Conservation (phyloP, 345 rosid genomes). For the Camelina sativa region DNA sequence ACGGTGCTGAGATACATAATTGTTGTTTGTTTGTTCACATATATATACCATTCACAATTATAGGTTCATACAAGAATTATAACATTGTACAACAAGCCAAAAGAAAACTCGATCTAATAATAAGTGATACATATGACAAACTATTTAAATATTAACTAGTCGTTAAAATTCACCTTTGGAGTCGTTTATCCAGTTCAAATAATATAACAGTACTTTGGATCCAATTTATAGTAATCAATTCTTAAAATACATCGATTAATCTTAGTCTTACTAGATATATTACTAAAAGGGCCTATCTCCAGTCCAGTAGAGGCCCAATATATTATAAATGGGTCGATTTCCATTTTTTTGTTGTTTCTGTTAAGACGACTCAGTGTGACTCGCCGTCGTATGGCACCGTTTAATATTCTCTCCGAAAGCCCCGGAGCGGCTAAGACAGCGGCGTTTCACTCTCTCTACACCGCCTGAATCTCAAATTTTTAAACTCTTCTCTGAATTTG, state of each 20-base stretch:
- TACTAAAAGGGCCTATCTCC: not conserved
- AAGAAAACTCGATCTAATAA: not conserved
- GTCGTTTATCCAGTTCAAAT: conserved; percentile 6
- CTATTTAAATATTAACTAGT: not conserved
- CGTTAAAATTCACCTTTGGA: not conserved
- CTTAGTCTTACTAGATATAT: not conserved
- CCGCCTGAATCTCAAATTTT: not conserved
- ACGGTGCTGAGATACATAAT: conserved; percentile 37
- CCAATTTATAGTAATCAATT: not conserved
- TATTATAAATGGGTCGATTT: not conserved
- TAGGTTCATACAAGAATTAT: conserved; percentile 3
- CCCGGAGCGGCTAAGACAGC: conserved; percentile 13
- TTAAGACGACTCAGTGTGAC: conserved; percentile 20
- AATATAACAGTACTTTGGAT: not conserved
- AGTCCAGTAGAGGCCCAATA: conserved; percentile 12
- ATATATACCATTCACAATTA: conserved; percentile 36
- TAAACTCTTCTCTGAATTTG: not conserved
- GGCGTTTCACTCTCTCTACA: conserved; percentile 18
- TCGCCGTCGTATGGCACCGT: conserved; percentile 31
- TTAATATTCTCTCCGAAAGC: conserved; percentile 12
- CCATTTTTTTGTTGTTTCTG: no score
- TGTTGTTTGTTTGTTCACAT: conserved; percentile 12
- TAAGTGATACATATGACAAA: conserved; percentile 22
- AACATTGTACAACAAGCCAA: conserved; percentile 15
- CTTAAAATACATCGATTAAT: not conserved